These are phyloP conservation scores for Leccinum solheimii DNA, from an alignment of 1,284 basidiomycete genomes.

Conservation along the genomic window DNA sequence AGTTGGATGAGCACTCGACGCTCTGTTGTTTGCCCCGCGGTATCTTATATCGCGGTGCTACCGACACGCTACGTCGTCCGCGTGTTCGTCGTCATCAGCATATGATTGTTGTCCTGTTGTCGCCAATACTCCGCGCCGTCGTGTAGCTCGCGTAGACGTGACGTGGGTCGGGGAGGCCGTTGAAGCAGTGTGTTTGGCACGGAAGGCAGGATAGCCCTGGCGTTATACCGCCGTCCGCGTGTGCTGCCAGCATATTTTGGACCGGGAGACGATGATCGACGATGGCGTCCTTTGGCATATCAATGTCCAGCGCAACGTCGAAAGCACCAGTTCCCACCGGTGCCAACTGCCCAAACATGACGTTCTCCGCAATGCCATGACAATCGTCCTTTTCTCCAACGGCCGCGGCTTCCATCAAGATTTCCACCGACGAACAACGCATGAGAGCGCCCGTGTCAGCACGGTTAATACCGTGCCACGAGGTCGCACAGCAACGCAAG, in stretches of 20 bases:
- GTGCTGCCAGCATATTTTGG: conserved; percentile 78
- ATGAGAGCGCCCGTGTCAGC: conserved; percentile 97
- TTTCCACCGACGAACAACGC: conserved; percentile 98
- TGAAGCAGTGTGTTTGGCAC: conserved; percentile 28
- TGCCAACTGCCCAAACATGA: conserved; percentile 98
- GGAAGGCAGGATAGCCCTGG: conserved; percentile 54
- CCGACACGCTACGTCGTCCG: too few species aligned
- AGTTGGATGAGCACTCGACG: conserved; percentile 69
- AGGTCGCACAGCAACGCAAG: conserved; percentile 94
- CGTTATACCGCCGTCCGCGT: conserved; percentile 87
- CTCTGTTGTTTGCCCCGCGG: conserved; percentile 93
- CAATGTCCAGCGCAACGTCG: conserved; percentile 94
- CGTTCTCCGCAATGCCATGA: conserved; percentile 97
- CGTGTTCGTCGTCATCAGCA: too few species aligned
- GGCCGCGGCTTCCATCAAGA: conserved; percentile 97
- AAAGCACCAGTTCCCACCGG: conserved; percentile 97
- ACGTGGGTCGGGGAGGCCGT: conserved; percentile 59
- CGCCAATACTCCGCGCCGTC: too few species aligned
- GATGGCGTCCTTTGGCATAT: conserved; percentile 97
- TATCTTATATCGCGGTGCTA: conserved; percentile 48
- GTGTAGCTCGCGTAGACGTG: conserved; percentile 51
- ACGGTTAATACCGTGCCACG: conserved; percentile 96
- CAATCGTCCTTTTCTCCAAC: conserved; percentile 99
- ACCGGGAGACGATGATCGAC: conserved; percentile 94
- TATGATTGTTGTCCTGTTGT: too few species aligned